Percentiles rank a stretch among this genome's conserved stretches.
Conservation (phyloP, 2,329 filamentous ascomycete species). For the Coleophoma eucalyptorum region DNA sequence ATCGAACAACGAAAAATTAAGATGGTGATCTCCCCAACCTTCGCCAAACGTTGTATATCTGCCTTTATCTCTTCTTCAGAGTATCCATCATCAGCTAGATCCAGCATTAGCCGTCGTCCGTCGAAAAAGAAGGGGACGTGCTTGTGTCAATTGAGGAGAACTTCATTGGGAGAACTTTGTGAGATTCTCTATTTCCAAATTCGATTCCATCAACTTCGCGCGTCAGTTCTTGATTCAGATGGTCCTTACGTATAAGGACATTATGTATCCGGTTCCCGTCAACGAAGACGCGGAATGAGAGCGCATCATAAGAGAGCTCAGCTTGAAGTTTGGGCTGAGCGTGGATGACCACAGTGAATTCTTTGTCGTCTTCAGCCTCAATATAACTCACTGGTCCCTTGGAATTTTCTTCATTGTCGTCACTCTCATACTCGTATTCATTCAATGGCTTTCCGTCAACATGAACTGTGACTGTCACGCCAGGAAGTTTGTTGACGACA, state of each 20-base stretch:
- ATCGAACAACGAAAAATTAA: not conserved
- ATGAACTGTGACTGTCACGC: not conserved
- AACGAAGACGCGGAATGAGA: not conserved
- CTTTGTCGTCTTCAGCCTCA: constrained; percentile 3
- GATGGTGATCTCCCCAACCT: not conserved
- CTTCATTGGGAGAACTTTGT: not conserved
- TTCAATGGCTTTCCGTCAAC: not conserved
- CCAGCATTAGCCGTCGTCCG: not conserved
- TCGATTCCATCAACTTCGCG: not conserved
- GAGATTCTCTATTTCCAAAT: constrained; percentile 4
- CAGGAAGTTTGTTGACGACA: not conserved
- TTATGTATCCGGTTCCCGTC: not conserved
- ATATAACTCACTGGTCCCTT: constrained; percentile 10
- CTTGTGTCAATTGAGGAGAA: not conserved
- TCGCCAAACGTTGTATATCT: not conserved
- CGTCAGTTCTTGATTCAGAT: not conserved
- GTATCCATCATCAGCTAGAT: constrained; percentile 4
- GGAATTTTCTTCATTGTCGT: not conserved
- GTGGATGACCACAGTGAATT: constrained; percentile 6
- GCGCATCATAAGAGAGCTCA: not conserved
- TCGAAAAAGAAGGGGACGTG: not conserved
- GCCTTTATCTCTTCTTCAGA: not conserved
- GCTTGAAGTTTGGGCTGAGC: not conserved
- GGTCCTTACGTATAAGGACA: not conserved
- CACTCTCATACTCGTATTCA: not conserved